Base-by-base conservation (phyloP, 495 filamentous ascomycete genomes). In the Aspergillus affinis region DNA sequence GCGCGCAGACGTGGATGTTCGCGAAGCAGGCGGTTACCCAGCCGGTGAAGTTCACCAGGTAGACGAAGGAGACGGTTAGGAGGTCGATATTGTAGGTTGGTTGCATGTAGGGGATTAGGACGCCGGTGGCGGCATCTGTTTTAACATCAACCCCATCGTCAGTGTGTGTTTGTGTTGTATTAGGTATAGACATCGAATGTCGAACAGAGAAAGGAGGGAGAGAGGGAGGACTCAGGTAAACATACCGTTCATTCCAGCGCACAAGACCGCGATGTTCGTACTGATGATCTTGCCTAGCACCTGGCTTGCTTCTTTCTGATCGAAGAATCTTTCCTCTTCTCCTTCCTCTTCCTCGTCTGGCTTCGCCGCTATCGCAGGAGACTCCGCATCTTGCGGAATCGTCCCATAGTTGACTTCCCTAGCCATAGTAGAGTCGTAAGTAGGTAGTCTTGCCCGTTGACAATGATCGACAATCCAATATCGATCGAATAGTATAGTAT, bases 51-150 rank as follows among this genome's bases (percentile, higher is more conserved):
- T 71, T 77, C 9, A 71, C 68, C 20, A 70, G 73, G 58, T 74
- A 81, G 66, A 83, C 62, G 58, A 77, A 74, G 1, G 81, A 81
- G 26, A 84, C 73, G 57, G 77, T 69, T 6, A 76, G 69, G 0
- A 81, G 80, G 27, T 71, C 75, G 44, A 84, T 72, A 5, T 68
- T 21, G 63, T 82, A 83, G 15, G 65, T 69, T 1, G 73, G 70
- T 23, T 82, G 70, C 23, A 85, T 73, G 68, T 85, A 82, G 0
- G 82, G 82, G 48, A 84, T 78, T 26, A 84, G 60, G 2, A 81
- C 73, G 7, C 82, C 82, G 12, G 82, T 68, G 47, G 71, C 75
- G 47, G 81, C 81, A 60, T 84, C 82, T 70, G 29, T 36, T 4
- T 30, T 30, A 8, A 8, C 29, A 30, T 4, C 29, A 30, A 30